phyloP scores from a whole-genome alignment of 2,329 filamentous ascomycete genomes.

The Colletotrichum kahawae region DNA sequence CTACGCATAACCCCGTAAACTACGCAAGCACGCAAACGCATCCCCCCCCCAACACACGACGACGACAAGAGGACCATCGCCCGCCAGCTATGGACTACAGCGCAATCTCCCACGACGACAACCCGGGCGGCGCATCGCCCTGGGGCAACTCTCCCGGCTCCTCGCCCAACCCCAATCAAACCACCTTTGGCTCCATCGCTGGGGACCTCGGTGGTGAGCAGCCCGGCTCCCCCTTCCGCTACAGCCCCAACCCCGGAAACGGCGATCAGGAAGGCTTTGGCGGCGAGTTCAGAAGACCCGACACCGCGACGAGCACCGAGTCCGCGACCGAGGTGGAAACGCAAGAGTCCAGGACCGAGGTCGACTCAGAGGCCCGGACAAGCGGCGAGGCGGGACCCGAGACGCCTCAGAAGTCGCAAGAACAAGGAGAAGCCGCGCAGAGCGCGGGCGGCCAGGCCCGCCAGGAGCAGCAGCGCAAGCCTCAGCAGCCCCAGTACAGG shows the following conservation, averaged over 20 bases:
- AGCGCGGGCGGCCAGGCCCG: constrained; percentile 16
- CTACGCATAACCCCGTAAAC: not conserved
- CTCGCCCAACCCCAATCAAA: constrained; percentile 52
- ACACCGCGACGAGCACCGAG: constrained; percentile 50
- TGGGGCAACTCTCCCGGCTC: constrained; percentile 61
- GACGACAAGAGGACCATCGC: not conserved
- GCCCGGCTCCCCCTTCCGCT: constrained; percentile 48
- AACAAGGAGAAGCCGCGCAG: constrained; percentile 27
- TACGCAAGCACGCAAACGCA: not conserved
- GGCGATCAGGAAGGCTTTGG: constrained; percentile 42
- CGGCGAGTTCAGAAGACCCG: constrained; percentile 44
- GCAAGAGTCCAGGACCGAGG: constrained; percentile 35
- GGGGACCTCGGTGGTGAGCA: constrained; percentile 40
- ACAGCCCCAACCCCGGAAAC: constrained; percentile 47
- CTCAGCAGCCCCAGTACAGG: constrained; percentile 74
- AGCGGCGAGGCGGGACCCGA: constrained; percentile 22
- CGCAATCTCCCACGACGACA: constrained; percentile 60
- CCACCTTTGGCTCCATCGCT: constrained; percentile 42
- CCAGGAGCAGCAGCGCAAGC: constrained; percentile 55
- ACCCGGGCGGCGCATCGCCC: constrained; percentile 57
- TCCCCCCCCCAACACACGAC: not conserved
- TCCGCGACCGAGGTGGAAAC: constrained; percentile 48
- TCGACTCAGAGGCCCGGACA: constrained; percentile 19
- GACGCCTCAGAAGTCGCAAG: constrained; percentile 27
- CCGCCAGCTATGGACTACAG: constrained; percentile 59